A percentile compares a stretch with the other conserved stretches of the same genome.
phyloP scores from a whole-genome alignment of 2,329 filamentous ascomycete species.

The Aspergillus proliferans region DNA sequence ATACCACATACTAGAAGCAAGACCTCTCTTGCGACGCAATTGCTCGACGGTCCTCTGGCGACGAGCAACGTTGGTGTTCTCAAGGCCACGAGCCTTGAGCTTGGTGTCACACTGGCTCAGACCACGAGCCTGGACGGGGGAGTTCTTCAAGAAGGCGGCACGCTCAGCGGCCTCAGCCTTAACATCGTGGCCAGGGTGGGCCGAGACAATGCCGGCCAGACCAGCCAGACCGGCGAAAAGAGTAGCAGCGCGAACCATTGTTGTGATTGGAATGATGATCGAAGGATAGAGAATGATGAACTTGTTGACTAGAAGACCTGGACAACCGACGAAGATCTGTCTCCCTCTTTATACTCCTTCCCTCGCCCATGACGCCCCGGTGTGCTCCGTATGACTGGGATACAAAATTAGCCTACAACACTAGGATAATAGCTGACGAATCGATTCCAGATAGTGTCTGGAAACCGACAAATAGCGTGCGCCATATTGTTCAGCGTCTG shows the following conservation, averaged over 20 bases:
- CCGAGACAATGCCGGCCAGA: constrained; percentile 23
- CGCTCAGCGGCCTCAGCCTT: constrained; percentile 46
- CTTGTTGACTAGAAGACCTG: too few relatives aligned
- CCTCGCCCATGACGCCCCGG: neutral
- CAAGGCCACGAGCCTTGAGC: constrained; percentile 44
- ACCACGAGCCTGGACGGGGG: constrained; percentile 34
- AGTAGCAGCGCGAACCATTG: constrained; percentile 5
- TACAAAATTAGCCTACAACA: neutral
- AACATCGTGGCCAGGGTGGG: constrained; percentile 48
- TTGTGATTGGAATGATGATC: neutral
- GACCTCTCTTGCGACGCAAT: constrained; percentile 37
- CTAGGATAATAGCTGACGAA: neutral
- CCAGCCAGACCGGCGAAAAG: constrained; percentile 18
- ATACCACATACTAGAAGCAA: constrained; percentile 19
- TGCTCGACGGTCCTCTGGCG: constrained; percentile 38
- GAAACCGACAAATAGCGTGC: neutral
- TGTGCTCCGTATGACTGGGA: neutral
- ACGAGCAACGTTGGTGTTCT: constrained; percentile 40
- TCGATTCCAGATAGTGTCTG: neutral
- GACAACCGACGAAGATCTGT: too few relatives aligned
- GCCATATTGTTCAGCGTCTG: neutral
- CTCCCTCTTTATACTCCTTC: neutral
- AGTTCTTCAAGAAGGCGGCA: constrained; percentile 39
- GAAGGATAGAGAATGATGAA: too few relatives aligned
- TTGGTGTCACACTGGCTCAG: constrained; percentile 44